Conservation (phyloP, 345 rosid genomes). For the Salix koriyanagi region DNA sequence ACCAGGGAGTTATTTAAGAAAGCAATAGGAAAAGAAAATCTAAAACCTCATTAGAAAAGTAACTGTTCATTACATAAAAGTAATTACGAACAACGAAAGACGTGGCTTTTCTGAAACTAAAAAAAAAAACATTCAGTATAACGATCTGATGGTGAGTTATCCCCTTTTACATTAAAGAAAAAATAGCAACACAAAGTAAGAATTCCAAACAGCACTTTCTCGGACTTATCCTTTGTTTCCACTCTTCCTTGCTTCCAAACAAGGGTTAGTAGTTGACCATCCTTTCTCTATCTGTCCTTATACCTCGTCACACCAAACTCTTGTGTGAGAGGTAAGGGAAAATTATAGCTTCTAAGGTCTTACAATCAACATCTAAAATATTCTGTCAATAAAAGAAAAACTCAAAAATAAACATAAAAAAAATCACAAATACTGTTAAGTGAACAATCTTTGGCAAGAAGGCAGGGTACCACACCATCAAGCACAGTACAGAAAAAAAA, state of each 20-base stretch:
- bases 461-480: background rate
- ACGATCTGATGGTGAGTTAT: background rate
- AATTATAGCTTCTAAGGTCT: background rate
- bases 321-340: background rate
- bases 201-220: background rate
- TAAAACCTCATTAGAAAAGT: background rate
- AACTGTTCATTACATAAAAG: background rate
- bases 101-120: background rate
- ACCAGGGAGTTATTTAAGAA: background rate
- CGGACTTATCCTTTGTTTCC: background rate
- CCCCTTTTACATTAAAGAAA: background rate
- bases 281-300: background rate
- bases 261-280: background rate
- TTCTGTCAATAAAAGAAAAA: background rate
- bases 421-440: background rate
- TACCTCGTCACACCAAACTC: background rate
- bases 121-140: background rate
- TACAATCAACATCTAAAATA: background rate
- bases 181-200: background rate
- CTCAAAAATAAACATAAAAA: background rate
- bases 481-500: background rate
- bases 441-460: background rate
- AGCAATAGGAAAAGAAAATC: background rate
- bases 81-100: background rate
- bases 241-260: background rate